Conservation (phyloP, 192 early-diverging fungal genomes). For the Pilaira anomala region DNA sequence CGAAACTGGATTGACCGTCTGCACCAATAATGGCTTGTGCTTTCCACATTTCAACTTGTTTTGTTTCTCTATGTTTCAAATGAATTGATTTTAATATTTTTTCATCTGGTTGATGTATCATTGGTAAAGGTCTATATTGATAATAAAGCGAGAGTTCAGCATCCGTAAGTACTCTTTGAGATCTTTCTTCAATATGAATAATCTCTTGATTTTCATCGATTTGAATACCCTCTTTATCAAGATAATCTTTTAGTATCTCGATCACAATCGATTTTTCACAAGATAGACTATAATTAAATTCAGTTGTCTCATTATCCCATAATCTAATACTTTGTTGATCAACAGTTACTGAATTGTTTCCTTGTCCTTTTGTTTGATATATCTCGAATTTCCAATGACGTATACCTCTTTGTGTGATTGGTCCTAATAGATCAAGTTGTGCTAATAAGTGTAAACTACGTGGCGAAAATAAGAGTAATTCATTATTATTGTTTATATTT, state of each 20-base stretch:
- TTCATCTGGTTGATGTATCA: not conserved
- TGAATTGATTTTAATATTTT: slow-evolving; percentile 7
- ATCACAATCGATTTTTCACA: slow-evolving; percentile 13
- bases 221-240: slow-evolving; percentile 7
- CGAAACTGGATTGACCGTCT: slow-evolving; percentile 3
- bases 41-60: slow-evolving; percentile 16
- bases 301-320: slow-evolving; percentile 27
- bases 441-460: slow-evolving; percentile 20
- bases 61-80: not conserved
- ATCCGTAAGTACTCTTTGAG: not conserved
- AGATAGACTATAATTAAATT: slow-evolving; percentile 21
- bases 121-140: slow-evolving; percentile 12
- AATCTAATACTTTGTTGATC: slow-evolving; percentile 9
- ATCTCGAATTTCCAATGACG: slow-evolving; percentile 17
- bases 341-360: slow-evolving; percentile 1
- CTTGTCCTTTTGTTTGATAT: slow-evolving; percentile 8
- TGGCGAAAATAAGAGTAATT: slow-evolving; percentile 16
- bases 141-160: slow-evolving; percentile 4
- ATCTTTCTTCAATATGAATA: slow-evolving; percentile 8
- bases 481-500: slow-evolving; percentile 11
- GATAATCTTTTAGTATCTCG: slow-evolving; percentile 10
- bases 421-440: slow-evolving; percentile 2
- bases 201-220: slow-evolving; percentile 20
- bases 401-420: slow-evolving; percentile 8
- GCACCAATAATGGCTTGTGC: slow-evolving; percentile 11